Evolutionary conservation across 441 rosid species (phyloP), one percentile per base, ranked within the genome.

Genomic region (Erysimum cheiri): DNA sequence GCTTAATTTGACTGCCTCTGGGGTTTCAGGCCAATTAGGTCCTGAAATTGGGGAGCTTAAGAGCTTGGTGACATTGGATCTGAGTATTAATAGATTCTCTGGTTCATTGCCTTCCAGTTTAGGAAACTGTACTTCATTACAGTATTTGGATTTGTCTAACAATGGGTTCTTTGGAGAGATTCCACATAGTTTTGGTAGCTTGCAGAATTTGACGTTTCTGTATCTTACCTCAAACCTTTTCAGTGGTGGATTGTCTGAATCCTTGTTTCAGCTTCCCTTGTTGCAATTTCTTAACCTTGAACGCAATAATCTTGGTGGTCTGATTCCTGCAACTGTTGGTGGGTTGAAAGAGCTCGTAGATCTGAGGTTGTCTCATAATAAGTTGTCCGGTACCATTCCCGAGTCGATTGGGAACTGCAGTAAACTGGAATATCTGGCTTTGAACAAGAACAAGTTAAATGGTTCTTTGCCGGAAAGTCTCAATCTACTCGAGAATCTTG

Each of bases 401-500:
- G 88, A 79, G 58, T 78, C 89, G 7, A 75, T 90, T 46, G 91
- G 93, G 57, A 78, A 85, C 35, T 89, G 91, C 32, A 77, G 79
- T 28, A 75, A 74, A 35, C 69, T 93, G 71, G 63, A 74, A 44
- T 52, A 15, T 3, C 82, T 93, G 53, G 61, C 32, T 64, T 73
- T 93, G 82, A 22, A 58, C 35, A 24, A 50, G 13, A 93, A 90
- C 77, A 55, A 69, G 19, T 75, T 93, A 13, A 66, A 35, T 13
- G 98, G 97, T 26, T 54, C 79, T 39, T 82, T 93, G 74, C 92
- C 97, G 0, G 64, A 37, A 11, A 83, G 85, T 75, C 80, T 93
- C 14, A 81, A 75, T 66, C 58, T 74, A 72, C 90, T 93, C 0
- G 70, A 78, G 69, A 83, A 71, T 77, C 84, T 93, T 5, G 68